Percentiles rank a stretch among this genome's conserved stretches.
phyloP scores from a whole-genome alignment of 768 basidiomycete genomes.

The Mycena maculata region DNA sequence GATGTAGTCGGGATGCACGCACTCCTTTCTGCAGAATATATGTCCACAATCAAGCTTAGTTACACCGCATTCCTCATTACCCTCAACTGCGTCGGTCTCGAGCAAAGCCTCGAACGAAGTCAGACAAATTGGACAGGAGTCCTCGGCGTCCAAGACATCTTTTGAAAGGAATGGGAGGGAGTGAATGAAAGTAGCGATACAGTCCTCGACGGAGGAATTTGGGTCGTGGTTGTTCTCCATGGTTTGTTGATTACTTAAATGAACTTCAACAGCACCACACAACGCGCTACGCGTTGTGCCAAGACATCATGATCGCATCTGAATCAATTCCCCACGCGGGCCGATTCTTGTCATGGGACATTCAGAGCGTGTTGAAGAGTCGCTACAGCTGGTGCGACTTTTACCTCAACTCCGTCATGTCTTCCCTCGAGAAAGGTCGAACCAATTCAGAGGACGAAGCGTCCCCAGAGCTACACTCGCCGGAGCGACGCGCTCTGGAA shows the following conservation, averaged over 20 bases:
- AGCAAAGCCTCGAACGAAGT: conserved; percentile 61
- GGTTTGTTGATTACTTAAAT: neutral
- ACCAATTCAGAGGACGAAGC: conserved; percentile 7
- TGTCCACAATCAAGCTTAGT: conserved; percentile 75
- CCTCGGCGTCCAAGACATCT: conserved; percentile 57
- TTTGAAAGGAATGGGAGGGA: conserved; percentile 56
- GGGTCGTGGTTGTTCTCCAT: neutral
- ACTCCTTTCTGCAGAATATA: conserved; percentile 77
- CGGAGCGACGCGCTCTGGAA: conserved; percentile 57
- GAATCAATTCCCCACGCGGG: neutral
- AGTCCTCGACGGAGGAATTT: conserved; percentile 36
- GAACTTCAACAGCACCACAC: neutral
- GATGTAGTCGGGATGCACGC: conserved; percentile 36
- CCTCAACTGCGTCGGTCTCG: conserved; percentile 40
- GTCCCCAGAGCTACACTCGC: conserved; percentile 13
- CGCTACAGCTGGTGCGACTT: neutral
- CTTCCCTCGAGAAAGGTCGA: conserved; percentile 32
- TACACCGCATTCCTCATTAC: conserved; percentile 50
- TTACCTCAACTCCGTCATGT: neutral
- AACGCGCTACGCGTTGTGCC: too few relatives aligned
- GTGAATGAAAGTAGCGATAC: conserved; percentile 54
- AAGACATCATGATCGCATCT: neutral
- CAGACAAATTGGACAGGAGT: conserved; percentile 76
- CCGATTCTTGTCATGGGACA: conserved; percentile 6
- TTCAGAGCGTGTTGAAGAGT: neutral